Evolutionary conservation across 1,139 yeast species (phyloP), one percentile per base, ranked within the genome.

Genomic region (Sugiyamaella pinicola): DNA sequence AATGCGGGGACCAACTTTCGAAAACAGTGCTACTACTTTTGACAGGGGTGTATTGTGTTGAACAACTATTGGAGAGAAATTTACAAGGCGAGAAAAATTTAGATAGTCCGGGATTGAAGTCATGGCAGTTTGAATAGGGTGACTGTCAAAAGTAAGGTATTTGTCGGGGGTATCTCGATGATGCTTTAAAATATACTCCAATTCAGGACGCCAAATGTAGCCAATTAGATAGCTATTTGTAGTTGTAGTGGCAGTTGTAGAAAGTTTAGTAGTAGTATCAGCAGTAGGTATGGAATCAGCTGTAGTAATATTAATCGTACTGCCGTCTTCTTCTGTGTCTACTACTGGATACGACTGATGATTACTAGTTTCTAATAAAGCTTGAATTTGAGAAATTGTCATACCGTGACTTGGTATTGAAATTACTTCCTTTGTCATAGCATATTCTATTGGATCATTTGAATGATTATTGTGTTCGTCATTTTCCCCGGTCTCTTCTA

Each of bases 1-100:
- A 37, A 83, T 78, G 37, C 89, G 74, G 3, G 97, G 96, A 0
- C 98, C 97, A 37, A 90, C 67, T 59, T 86, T 84, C 55, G 82
- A 79, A 68, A 93, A 93, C 17, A 88, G 73, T 45, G 85, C 87
- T 55, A 84, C 73, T 1, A 85, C 79, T 38, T 80, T 77, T 58
- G 85, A 87, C 35, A 90, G 71, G 0, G 87, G 77, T 0, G 84
- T 75, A 31, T 72, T 67, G 1, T 81, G 69, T 49, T 78, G 74
- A 0, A 88, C 82, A 0, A 82, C 77, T 17, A 90, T 68, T 1
- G 96, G 95, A 12, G 89, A 80, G 19, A 69, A 64, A 60, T 85
- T 82, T 26, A 86, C 79, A 26, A 71, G 69, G 1, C 69, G 69
- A 10, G 72, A 73, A 58, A 82, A 77, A 53, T 76, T 74, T 15